Evolutionary conservation across 1,284 basidiomycete genomes (phyloP), one percentile per base, ranked within the genome.

Genomic region (Xanthoconium separans): DNA sequence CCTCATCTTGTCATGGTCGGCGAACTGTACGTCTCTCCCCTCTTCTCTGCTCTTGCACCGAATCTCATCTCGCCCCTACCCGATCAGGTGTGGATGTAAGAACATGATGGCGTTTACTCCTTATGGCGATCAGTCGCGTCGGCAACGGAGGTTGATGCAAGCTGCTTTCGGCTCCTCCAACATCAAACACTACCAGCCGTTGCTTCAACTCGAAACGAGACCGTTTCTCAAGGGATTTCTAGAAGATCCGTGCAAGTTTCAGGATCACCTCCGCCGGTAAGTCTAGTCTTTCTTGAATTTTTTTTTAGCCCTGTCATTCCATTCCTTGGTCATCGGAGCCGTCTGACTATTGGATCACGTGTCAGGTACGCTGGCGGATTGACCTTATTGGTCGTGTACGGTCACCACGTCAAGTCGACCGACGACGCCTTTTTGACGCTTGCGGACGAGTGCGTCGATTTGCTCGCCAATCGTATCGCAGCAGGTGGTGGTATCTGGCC

Each of bases 71-170:
- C n/a, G 6, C 15, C 22, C 22, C 22, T 3, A 6, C 27, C 30
- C 47, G 54, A 55, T 58, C 33, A 71, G 70, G 8, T 88, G 87
- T 63, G 86, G 85, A 44, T 87, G 84, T 64, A 77, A 85, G 58
- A 79, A 87, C 65, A 88, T 88, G 84, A 81, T 85, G 52, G 85
- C 85, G 0, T 88, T 89, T 66, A 85, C 84, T 6, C 75, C 75
- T 11, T 87, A 88, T 59, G 81, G 82, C 42, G 80, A 84, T 55
- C 75, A 78, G 62, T 77, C 76, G 47, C 82, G 81, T 55, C 80
- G 87, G 39, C 85, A 88, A 67, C 79, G 87, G 60, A 78, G 73
- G 56, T 77, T 88, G 45, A 79, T 89, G 72, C 79, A 82, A 61
- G 77, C 78, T 48, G 87, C 87, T 12, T 77, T 89, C 41, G 79